phyloP scores from a whole-genome alignment of 2,329 filamentous ascomycete species.

The Colletotrichum scovillei region DNA sequence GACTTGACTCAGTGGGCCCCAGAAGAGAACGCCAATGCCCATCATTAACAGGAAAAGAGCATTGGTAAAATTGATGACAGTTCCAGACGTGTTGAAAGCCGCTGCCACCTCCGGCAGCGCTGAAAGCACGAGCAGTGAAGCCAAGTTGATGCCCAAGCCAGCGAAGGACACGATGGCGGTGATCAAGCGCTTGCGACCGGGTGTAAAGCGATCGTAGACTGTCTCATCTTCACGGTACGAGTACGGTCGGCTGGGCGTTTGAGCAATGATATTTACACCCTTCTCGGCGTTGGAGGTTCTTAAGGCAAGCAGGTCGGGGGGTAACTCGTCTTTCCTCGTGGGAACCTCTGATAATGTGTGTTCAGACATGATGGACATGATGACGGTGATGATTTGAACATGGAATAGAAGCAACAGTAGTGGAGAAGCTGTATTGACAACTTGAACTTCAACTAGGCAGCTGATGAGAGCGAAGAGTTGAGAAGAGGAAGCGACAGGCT shows the following conservation, averaged over 20 bases:
- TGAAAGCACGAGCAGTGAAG: slow-evolving; percentile 61
- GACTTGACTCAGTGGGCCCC: slow-evolving; percentile 73
- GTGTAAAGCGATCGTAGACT: slow-evolving; percentile 39
- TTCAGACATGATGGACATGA: slow-evolving; percentile 20
- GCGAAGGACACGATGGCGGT: slow-evolving; percentile 37
- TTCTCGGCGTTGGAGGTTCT: slow-evolving; percentile 33
- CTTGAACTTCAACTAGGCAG: slow-evolving; percentile 8
- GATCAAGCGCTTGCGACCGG: slow-evolving; percentile 38
- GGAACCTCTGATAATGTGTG: slow-evolving; percentile 24
- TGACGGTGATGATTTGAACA: neutral
- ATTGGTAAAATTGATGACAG: slow-evolving; percentile 76
- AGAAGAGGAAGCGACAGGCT: neutral
- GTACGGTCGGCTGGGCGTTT: slow-evolving; percentile 25
- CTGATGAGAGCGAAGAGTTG: neutral
- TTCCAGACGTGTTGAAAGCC: slow-evolving; percentile 73
- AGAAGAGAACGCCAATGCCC: slow-evolving; percentile 73
- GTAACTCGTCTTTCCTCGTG: slow-evolving; percentile 21
- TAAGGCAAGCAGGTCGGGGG: slow-evolving; percentile 16
- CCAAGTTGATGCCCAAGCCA: slow-evolving; percentile 30
- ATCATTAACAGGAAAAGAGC: slow-evolving; percentile 78
- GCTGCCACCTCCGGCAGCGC: slow-evolving; percentile 79
- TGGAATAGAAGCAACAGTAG: neutral
- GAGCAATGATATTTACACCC: slow-evolving; percentile 32
- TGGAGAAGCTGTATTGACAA: slow-evolving; percentile 18
- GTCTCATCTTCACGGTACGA: slow-evolving; percentile 33